Conservation (phyloP, 2,329 filamentous ascomycete genomes). For the Verticillium dahliae region DNA sequence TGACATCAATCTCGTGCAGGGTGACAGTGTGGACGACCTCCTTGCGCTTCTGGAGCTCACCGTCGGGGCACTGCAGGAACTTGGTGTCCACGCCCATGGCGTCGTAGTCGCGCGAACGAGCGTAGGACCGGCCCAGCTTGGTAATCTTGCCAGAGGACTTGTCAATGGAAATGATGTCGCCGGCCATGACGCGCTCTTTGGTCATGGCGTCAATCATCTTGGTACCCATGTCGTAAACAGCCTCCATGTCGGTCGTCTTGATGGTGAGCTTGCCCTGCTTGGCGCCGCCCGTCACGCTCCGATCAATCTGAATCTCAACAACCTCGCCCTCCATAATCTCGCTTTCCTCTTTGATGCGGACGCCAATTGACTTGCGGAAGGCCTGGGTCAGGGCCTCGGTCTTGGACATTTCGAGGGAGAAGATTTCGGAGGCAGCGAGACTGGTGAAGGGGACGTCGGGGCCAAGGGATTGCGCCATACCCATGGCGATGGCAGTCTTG, state of each 20-base stretch:
- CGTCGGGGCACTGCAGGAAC: conserved; percentile 95
- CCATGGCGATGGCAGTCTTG: conserved; percentile 98
- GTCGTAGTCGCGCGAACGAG: conserved; percentile 93
- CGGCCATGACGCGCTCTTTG: conserved; percentile 97
- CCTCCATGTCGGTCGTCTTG: conserved; percentile 99
- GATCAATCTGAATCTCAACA: conserved; percentile 96
- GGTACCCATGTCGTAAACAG: conserved; percentile 97
- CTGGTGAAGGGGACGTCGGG: conserved; percentile 94
- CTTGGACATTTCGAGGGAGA: conserved; percentile 98
- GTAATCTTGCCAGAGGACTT: conserved; percentile 98
- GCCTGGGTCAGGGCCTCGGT: conserved; percentile 96
- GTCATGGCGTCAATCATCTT: conserved; percentile 99
- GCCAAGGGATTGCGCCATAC: conserved; percentile 93
- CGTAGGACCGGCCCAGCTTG: conserved; percentile 91
- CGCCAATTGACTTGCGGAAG: conserved; percentile 97
- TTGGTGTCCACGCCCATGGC: conserved; percentile 98
- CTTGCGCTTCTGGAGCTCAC: conserved; percentile 93
- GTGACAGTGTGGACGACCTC: conserved; percentile 96
- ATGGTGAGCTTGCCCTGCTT: conserved; percentile 99
- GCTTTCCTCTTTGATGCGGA: conserved; percentile 97
- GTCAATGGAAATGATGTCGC: conserved; percentile 97
- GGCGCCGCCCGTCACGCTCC: conserved; percentile 90
- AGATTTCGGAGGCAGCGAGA: conserved; percentile 93
- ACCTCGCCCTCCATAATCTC: conserved; percentile 99
- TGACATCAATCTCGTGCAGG: conserved; percentile 97